Evolutionary conservation across 1,284 basidiomycete genomes (phyloP).

Genomic region (Butyriboletus appendiculatus): DNA sequence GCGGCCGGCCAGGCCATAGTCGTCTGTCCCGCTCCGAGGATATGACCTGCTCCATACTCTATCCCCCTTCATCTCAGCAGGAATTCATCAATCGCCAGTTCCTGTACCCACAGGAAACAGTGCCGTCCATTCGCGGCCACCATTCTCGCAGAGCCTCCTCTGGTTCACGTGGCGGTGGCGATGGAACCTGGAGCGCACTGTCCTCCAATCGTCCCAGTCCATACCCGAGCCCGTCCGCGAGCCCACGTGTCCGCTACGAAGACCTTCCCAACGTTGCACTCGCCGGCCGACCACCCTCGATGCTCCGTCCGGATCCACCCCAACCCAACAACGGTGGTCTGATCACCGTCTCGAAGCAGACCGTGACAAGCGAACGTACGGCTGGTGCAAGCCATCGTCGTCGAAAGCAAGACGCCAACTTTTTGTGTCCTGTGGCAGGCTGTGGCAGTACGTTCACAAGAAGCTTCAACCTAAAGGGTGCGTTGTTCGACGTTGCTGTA

Average conservation of each 20-base stretch:
- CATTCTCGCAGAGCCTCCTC: slow-evolving; percentile 56
- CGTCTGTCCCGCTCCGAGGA: slow-evolving; percentile 58
- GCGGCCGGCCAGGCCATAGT: slow-evolving; percentile 42
- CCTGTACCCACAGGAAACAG: slow-evolving; percentile 43
- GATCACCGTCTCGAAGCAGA: slow-evolving; percentile 30
- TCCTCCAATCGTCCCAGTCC: slow-evolving; percentile 36
- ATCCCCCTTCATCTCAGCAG: slow-evolving; percentile 43
- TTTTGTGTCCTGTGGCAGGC: slow-evolving; percentile 73
- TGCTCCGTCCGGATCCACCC: slow-evolving; percentile 29
- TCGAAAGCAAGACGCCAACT: slow-evolving; percentile 74
- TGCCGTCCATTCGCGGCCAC: slow-evolving; percentile 49
- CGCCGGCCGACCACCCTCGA: slow-evolving; percentile 23
- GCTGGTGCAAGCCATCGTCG: slow-evolving; percentile 71
- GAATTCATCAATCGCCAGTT: slow-evolving; percentile 50
- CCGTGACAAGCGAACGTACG: slow-evolving; percentile 66
- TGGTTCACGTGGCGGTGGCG: slow-evolving; percentile 45
- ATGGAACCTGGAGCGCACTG: slow-evolving; percentile 34
- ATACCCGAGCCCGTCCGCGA: slow-evolving; percentile 38
- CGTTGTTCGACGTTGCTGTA: slow-evolving; percentile 24
- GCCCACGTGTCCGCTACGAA: slow-evolving; percentile 34
- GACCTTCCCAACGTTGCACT: slow-evolving; percentile 36
- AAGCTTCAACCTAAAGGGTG: slow-evolving; percentile 80
- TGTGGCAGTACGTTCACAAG: slow-evolving; percentile 85
- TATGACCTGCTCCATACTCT: slow-evolving; percentile 36
- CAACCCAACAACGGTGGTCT: not conserved